phyloP scores from a whole-genome alignment of 2,329 filamentous ascomycete species.

The Xylaria sp. region DNA sequence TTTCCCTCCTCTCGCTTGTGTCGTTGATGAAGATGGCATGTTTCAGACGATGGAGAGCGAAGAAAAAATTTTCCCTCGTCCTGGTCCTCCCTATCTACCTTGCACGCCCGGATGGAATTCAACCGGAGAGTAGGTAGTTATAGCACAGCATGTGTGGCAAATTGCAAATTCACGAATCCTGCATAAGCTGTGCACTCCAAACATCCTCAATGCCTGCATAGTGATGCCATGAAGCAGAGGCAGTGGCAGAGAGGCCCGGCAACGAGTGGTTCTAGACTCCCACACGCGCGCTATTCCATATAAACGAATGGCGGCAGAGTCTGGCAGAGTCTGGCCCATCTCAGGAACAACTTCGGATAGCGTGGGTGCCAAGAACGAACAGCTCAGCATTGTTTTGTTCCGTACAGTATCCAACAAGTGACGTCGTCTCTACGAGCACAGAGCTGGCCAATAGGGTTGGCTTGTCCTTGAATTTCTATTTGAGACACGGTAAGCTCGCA shows the following conservation, averaged over 20 bases:
- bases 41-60: conserved; percentile 39
- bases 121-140: conserved; percentile 17
- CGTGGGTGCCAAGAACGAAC: conserved; percentile 31
- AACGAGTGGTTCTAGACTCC: conserved; percentile 28
- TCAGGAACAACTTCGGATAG: conserved; percentile 27
- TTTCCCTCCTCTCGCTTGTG: conserved; percentile 37
- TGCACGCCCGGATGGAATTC: conserved; percentile 23
- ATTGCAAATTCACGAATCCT: conserved; percentile 23
- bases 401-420: conserved; percentile 15
- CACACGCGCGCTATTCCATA: conserved; percentile 10
- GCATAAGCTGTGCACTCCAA: conserved; percentile 6
- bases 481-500: conserved; percentile 33
- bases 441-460: conserved; percentile 22
- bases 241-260: too few relatives aligned
- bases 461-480: conserved; percentile 31
- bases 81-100: conserved; percentile 32
- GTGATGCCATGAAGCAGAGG: conserved; percentile 31
- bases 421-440: conserved; percentile 20
- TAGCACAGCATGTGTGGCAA: conserved; percentile 28
- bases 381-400: conserved; percentile 19
- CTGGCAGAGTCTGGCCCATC: conserved; percentile 20
- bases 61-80: conserved; percentile 35
- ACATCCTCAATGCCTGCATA: conserved; percentile 27
- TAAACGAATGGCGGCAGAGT: conserved; percentile 11
- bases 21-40: conserved; percentile 37